Conservation (phyloP, 495 filamentous ascomycete species). For the Penicillium tannophilum region DNA sequence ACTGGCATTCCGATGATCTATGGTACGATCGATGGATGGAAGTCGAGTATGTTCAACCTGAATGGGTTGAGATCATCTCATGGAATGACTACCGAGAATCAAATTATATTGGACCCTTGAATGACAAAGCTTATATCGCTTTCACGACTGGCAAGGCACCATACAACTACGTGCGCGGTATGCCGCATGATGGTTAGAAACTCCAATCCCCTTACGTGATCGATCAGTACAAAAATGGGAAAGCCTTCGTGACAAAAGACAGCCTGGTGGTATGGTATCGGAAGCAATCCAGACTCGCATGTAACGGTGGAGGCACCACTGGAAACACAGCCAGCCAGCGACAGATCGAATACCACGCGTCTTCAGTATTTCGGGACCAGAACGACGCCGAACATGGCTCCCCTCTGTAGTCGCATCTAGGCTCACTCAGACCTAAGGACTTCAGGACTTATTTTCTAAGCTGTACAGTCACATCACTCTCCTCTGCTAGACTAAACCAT, state of each 20-base stretch:
- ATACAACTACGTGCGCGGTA: constrained; percentile 51
- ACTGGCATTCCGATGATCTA: constrained; percentile 66
- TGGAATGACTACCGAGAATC: background rate
- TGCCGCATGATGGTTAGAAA: constrained; percentile 59
- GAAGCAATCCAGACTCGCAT: constrained; percentile 33
- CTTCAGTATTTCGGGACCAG: no score
- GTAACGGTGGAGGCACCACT: constrained; percentile 37
- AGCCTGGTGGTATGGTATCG: constrained; percentile 74
- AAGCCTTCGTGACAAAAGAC: constrained; percentile 41
- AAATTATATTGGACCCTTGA: constrained; percentile 51
- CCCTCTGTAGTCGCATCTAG: no score
- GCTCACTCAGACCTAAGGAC: no score
- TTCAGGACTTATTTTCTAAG: no score
- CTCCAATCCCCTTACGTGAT: constrained; percentile 64
- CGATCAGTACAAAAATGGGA: constrained; percentile 59
- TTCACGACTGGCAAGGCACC: constrained; percentile 50
- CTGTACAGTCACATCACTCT: no score
- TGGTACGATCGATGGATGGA: constrained; percentile 79
- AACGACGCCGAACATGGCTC: no score
- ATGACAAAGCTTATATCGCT: constrained; percentile 31
- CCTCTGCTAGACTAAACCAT: no score
- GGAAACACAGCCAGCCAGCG: constrained; percentile 9
- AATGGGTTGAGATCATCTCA: constrained; percentile 56
- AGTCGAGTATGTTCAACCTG: constrained; percentile 64
- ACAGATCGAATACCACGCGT: no score